A percentile compares a stretch with the other conserved stretches of the same genome.
Conservation (phyloP, 78 protist genomes). For the Dictyostelium capitatum region DNA sequence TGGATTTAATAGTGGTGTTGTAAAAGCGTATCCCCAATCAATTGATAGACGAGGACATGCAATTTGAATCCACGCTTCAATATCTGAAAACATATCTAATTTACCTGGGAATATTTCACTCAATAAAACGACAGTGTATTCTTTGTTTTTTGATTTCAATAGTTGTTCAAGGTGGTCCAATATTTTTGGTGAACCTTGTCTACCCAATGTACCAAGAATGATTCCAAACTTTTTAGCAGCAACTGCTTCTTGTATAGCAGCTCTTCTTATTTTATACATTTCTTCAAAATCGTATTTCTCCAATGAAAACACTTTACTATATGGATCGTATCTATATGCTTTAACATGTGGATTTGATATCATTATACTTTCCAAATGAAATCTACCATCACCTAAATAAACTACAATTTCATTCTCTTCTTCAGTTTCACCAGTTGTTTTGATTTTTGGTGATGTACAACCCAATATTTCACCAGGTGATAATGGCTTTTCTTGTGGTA, state of each 20-base stretch:
- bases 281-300: conserved; percentile 89
- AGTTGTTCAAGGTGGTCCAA: conserved; percentile 82
- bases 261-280: conserved; percentile 84
- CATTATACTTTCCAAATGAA: conserved; percentile 98
- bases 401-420: conserved; percentile 23
- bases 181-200: conserved; percentile 95
- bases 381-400: conserved; percentile 98
- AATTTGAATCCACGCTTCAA: conserved; percentile 95
- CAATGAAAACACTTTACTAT: conserved; percentile 84
- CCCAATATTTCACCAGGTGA: conserved; percentile 97
- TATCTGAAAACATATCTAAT: conserved; percentile 87
- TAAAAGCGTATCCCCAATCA: conserved; percentile 99
- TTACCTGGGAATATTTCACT: conserved; percentile 95
- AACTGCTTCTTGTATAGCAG: conserved; percentile 76
- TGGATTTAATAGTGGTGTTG: conserved; percentile 92
- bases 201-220: conserved; percentile 96
- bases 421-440: background rate
- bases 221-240: conserved; percentile 67
- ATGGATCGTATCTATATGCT: conserved; percentile 96
- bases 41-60: conserved; percentile 99
- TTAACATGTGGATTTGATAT: conserved; percentile 95
- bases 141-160: conserved; percentile 31
- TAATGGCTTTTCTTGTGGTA: conserved; percentile 97
- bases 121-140: conserved; percentile 61
- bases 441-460: conserved; percentile 94